Base-by-base conservation (phyloP, 768 basidiomycete genomes). In the Gelatoporia subvermispora region DNA sequence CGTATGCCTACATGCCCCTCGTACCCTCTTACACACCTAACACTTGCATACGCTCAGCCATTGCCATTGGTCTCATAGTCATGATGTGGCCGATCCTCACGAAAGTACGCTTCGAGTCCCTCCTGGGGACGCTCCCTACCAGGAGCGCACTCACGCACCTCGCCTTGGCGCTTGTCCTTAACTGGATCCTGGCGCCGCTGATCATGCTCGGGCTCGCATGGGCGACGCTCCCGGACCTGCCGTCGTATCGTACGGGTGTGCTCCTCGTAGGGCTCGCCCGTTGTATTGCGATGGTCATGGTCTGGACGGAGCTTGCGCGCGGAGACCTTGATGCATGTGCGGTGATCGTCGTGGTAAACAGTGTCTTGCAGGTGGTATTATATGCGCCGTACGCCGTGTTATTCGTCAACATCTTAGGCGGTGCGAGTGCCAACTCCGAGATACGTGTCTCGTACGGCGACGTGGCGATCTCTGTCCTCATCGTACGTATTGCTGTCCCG, bases 51-150 rank as follows among this genome's bases (percentile, higher is more conserved):
- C 20, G 15, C 22, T 18, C 52, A 92, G 89, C 88, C 1, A 88
- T 92, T 40, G 84, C 84, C 15, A 72, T 91, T 36, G 91, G 89
- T 1, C 77, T 93, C 34, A 77, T 92, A 16, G 69, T 91, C 44
- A 93, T 93, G 81, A 92, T 92, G 85, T 90, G 87, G 85, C 90
- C 88, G 2, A 76, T 84, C 34, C 75, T 85, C 45, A 80, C 82
- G 39, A 84, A 82, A 66, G 83, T 90, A 9, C 84, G 84, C 59
- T 92, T 88, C 62, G 90, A 92, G 62, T 61, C 68, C 1, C 73
- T 93, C 1, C 82, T 82, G 0, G 49, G 60, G 9, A 63, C 88
- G 23, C 76, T 90, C 53, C 61, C 66, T 2, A 74, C 80, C 1
- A 64, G 61, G 18, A 55, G 60, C 17, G 47, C 91, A 8, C 89